These are phyloP conservation scores for Trichophyton mentagrophytes DNA, from an alignment of 2,329 filamentous ascomycete genomes.

Conservation along the genomic window DNA sequence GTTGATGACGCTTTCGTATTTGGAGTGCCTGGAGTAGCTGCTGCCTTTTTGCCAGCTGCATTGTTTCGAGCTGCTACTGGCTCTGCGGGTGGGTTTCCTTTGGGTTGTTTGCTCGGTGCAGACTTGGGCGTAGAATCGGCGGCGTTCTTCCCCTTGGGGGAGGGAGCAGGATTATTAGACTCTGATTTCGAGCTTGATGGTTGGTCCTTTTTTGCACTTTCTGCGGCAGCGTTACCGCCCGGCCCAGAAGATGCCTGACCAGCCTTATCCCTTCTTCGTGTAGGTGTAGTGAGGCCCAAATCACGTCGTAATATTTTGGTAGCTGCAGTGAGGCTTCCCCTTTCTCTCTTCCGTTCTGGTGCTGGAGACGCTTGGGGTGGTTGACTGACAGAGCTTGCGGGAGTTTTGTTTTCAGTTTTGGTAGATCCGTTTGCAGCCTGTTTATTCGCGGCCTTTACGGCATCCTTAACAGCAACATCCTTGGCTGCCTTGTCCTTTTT, in stretches of 20 bases:
- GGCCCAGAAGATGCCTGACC: slow-evolving; percentile 4
- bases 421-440: slow-evolving; percentile 26
- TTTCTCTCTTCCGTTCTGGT: slow-evolving; percentile 36
- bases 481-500: slow-evolving; percentile 46
- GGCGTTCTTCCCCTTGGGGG: slow-evolving; percentile 3
- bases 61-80: slow-evolving; percentile 10
- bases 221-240: slow-evolving; percentile 4
- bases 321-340: slow-evolving; percentile 41
- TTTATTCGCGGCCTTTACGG: slow-evolving; percentile 45
- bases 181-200: slow-evolving; percentile 1
- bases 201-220: slow-evolving; percentile 11
- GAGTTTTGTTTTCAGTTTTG: slow-evolving; percentile 10
- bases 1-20: background rate
- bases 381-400: background rate
- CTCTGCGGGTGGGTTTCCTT: slow-evolving; percentile 8
- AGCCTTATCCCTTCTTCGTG: slow-evolving; percentile 30
- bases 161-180: slow-evolving; percentile 1
- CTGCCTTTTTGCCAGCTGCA: slow-evolving; percentile 5
- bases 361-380: background rate
- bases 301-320: slow-evolving; percentile 51
- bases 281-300: slow-evolving; percentile 39
- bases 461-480: slow-evolving; percentile 50
- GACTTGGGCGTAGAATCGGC: slow-evolving; percentile 6
- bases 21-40: slow-evolving; percentile 15
- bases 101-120: slow-evolving; percentile 8